Conservation (phyloP, 768 basidiomycete species). For the Boletus rufocinnamomeus region DNA sequence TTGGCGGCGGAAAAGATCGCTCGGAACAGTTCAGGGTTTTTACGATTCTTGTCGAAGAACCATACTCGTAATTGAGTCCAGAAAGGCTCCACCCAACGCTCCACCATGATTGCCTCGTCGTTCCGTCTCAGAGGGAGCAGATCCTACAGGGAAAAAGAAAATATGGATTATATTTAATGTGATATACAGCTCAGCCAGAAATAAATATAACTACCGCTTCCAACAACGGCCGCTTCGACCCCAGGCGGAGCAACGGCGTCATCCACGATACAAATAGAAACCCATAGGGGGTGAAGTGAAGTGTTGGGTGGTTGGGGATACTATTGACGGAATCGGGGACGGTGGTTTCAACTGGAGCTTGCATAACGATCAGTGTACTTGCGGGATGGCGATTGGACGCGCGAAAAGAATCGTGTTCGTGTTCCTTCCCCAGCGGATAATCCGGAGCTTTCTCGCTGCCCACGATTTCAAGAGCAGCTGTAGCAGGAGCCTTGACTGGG, state of each 20-base stretch:
- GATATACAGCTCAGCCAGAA: conserved; percentile 26
- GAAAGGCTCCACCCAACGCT: conserved; percentile 28
- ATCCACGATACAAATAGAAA: conserved; percentile 32
- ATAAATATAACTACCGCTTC: conserved; percentile 34
- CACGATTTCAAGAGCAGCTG: neutral
- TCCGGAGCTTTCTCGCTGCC: neutral
- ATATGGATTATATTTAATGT: conserved; percentile 18
- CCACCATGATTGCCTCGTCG: conserved; percentile 28
- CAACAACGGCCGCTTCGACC: conserved; percentile 31
- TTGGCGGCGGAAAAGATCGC: conserved; percentile 20
- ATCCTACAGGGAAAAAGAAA: conserved; percentile 21
- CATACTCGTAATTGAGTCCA: conserved; percentile 25
- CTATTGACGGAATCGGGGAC: conserved; percentile 20
- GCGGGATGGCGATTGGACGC: conserved; percentile 7
- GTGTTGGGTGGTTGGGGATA: conserved; percentile 23
- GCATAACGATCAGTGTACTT: conserved; percentile 27
- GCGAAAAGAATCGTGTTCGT: neutral
- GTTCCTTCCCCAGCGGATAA: conserved; percentile 4
- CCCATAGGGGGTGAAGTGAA: conserved; percentile 11
- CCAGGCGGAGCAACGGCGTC: conserved; percentile 28
- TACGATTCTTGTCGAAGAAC: conserved; percentile 19
- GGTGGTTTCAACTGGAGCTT: conserved; percentile 22
- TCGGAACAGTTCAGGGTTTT: conserved; percentile 21
- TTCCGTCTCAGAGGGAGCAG: conserved; percentile 28
- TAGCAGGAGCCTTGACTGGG: conserved; percentile 3